phyloP scores from a whole-genome alignment of 2,329 filamentous ascomycete species.

The Fusarium pseudocircinatum region DNA sequence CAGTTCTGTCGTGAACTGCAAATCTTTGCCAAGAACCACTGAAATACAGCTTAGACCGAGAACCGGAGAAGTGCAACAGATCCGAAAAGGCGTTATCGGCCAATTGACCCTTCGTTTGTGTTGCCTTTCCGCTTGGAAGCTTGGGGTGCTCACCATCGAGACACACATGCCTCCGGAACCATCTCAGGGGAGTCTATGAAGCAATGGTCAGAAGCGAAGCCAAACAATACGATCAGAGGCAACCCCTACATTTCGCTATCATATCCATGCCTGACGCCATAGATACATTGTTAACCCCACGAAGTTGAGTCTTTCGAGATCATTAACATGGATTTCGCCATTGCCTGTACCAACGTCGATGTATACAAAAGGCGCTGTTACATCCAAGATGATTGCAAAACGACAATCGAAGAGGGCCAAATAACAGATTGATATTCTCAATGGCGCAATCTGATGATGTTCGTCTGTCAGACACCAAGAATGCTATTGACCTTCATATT shows the following conservation, averaged over 20 bases:
- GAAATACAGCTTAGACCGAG: neutral
- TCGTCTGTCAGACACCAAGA: neutral
- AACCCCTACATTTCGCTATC: neutral
- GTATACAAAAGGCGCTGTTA: neutral
- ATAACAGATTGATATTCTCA: accelerated
- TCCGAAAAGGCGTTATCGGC: too few species aligned
- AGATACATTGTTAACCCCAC: neutral
- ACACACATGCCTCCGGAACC: neutral
- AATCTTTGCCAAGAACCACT: neutral
- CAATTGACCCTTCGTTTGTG: neutral
- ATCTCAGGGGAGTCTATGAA: neutral
- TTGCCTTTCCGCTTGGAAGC: neutral
- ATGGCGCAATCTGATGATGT: neutral
- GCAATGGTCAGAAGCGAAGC: neutral
- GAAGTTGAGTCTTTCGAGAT: neutral
- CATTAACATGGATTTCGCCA: neutral
- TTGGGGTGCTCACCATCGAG: neutral
- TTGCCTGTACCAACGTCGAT: neutral
- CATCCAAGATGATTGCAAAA: neutral
- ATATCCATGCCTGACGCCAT: neutral
- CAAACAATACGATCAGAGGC: neutral
- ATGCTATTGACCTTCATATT: neutral
- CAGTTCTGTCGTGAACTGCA: neutral
- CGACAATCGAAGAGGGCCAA: too few species aligned
- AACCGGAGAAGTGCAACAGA: neutral